A percentile compares a stretch with the other conserved stretches of the same genome.
Evolutionary conservation across 208 protist genomes (phyloP).

Genomic region (Trypanosoma brucei): DNA sequence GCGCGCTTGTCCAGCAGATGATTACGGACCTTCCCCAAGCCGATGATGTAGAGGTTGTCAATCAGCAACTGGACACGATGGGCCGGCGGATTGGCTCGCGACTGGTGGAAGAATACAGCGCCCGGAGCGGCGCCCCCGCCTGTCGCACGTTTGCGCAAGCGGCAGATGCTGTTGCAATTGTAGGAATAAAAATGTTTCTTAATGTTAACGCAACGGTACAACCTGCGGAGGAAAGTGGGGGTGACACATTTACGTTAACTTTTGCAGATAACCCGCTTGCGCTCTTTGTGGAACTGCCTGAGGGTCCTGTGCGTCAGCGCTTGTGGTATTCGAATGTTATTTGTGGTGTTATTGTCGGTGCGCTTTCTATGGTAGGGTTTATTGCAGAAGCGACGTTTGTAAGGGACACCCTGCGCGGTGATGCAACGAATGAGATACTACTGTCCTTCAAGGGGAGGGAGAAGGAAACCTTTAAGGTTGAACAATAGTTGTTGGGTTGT

Average conservation of each 20-base stretch:
- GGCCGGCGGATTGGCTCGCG: constrained; percentile 96
- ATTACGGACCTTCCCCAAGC: constrained; percentile 88
- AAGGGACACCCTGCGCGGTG: constrained; percentile 83
- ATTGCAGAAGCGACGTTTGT: constrained; percentile 79
- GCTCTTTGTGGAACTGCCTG: constrained; percentile 96
- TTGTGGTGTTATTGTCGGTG: constrained; percentile 95
- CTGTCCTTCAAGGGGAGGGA: constrained; percentile 78
- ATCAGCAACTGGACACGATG: constrained; percentile 94
- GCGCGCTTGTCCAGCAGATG: constrained; percentile 95
- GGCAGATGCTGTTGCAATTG: constrained; percentile 92
- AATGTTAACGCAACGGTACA: constrained; percentile 84
- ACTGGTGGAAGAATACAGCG: constrained; percentile 96
- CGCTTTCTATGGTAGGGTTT: constrained; percentile 92
- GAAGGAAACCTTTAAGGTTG: constrained; percentile 73
- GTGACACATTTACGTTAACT: constrained; percentile 84
- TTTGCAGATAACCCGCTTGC: constrained; percentile 96
- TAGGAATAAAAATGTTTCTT: constrained; percentile 96
- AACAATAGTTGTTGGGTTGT: constrained; percentile 33
- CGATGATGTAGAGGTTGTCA: constrained; percentile 93
- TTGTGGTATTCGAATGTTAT: constrained; percentile 96
- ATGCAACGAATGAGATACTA: constrained; percentile 85
- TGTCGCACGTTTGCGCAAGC: constrained; percentile 93
- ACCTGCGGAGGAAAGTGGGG: constrained; percentile 68
- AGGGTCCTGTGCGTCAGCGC: constrained; percentile 66
- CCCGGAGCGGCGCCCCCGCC: constrained; percentile 66